Evolutionary conservation across 495 filamentous ascomycete species (phyloP).

Genomic region (Aspergillus heteromorphus): DNA sequence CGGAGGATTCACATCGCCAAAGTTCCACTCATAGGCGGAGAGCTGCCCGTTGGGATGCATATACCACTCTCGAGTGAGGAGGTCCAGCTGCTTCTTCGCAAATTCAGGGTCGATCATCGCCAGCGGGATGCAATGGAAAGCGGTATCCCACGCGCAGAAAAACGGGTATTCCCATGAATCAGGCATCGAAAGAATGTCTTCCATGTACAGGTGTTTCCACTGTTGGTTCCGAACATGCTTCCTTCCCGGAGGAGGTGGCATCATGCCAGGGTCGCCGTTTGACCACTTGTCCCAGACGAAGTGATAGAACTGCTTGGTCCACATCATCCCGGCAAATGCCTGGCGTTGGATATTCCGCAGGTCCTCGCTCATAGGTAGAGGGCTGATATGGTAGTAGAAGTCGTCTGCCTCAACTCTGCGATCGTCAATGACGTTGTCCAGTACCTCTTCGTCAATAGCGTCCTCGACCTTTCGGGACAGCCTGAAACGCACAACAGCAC

Average conservation of each 20-base stretch:
- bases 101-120: conserved; percentile 98
- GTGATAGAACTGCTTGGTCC: conserved; percentile 94
- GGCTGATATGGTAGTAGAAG: conserved; percentile 90
- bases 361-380: conserved; percentile 90
- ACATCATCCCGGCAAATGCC: conserved; percentile 93
- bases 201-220: conserved; percentile 90
- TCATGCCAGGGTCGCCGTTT: conserved; percentile 68
- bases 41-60: conserved; percentile 98
- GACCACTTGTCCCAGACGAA: conserved; percentile 98
- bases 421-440: conserved; percentile 87
- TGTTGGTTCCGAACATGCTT: conserved; percentile 79
- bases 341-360: conserved; percentile 92
- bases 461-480: conserved; percentile 65
- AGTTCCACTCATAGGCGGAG: conserved; percentile 94
- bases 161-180: conserved; percentile 99
- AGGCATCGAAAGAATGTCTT: conserved; percentile 94
- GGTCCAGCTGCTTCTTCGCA: conserved; percentile 93
- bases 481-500: conserved; percentile 91
- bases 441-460: conserved; percentile 85
- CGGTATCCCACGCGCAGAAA: conserved; percentile 96
- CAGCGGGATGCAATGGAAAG: conserved; percentile 91
- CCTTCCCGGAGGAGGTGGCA: conserved; percentile 74
- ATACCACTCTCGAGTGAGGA: conserved; percentile 97
- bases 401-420: conserved; percentile 85
- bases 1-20: conserved; percentile 92